phyloP scores from a whole-genome alignment of 371 early-diverging fungal genomes.

The Smittium mucronatum region DNA sequence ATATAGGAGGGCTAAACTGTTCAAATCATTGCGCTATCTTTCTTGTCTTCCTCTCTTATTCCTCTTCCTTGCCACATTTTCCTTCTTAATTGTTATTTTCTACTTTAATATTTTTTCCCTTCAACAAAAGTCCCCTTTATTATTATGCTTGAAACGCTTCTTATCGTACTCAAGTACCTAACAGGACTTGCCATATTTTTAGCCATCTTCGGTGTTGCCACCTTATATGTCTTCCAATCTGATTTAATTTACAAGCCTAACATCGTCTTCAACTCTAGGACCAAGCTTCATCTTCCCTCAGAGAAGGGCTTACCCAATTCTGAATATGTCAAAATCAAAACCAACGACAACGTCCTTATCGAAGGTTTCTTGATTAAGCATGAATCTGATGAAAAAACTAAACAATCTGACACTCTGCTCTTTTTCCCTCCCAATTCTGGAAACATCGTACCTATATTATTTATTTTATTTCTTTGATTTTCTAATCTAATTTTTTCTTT shows the following conservation, averaged over 20 bases:
- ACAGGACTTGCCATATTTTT: neutral
- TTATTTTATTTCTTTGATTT: neutral
- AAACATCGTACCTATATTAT: conserved; percentile 51
- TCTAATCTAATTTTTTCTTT: neutral
- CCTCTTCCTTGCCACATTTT: no score
- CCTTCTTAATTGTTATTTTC: no score
- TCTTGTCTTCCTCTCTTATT: no score
- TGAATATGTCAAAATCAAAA: conserved; percentile 57
- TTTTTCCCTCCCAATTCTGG: conserved; percentile 93
- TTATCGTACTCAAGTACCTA: neutral
- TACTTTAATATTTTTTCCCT: no score
- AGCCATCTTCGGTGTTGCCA: neutral
- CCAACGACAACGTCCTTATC: conserved; percentile 66
- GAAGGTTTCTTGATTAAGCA: conserved; percentile 65
- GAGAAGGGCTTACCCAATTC: conserved; percentile 43
- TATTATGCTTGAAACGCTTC: no score
- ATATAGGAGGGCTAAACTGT: no score
- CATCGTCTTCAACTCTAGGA: neutral
- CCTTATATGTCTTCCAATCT: neutral
- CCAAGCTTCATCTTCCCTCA: conserved; percentile 61
- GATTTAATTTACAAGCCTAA: neutral
- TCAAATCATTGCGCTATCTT: no score
- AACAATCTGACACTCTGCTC: conserved; percentile 54
- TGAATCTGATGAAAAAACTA: conserved; percentile 38
- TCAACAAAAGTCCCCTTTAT: no score